Percentiles rank a stretch among this genome's conserved stretches.
These are phyloP conservation scores for Bocquillonia castaneifolia DNA, from an alignment of 441 rosid species.

Conservation along the genomic window DNA sequence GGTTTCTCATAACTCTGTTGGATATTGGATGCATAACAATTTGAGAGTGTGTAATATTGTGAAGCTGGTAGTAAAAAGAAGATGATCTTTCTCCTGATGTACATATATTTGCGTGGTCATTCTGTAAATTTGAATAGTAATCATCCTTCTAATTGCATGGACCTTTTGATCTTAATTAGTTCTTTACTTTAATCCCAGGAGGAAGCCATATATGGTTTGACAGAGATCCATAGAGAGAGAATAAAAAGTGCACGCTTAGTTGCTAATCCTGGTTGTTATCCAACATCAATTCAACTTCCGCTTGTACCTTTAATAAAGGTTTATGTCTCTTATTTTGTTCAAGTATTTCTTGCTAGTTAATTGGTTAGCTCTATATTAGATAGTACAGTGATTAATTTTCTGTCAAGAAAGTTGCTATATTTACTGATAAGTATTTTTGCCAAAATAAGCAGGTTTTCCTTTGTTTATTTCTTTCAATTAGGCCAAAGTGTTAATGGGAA, in stretches of 20 bases:
- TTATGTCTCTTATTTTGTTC: not conserved
- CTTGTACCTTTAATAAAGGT: slow-evolving; percentile 88
- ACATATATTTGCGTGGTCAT: not conserved
- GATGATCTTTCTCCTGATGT: not conserved
- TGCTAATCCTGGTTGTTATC: slow-evolving; percentile 98
- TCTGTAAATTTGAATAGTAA: not conserved
- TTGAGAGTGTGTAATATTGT: not conserved
- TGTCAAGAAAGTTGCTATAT: not conserved
- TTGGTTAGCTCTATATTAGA: not conserved
- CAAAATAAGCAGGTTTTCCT: not conserved
- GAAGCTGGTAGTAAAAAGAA: too few species aligned
- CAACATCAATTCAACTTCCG: slow-evolving; percentile 91
- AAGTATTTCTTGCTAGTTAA: slow-evolving; percentile 7
- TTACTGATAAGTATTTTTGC: not conserved
- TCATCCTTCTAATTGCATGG: not conserved
- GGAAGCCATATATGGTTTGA: slow-evolving; percentile 91
- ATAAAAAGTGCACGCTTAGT: slow-evolving; percentile 67
- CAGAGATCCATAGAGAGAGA: slow-evolving; percentile 73
- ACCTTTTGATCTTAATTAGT: not conserved
- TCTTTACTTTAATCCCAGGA: slow-evolving; percentile 41
- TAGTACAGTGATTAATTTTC: not conserved
- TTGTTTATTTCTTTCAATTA: not conserved
- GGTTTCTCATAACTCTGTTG: too few species aligned
- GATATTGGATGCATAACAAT: too few species aligned
- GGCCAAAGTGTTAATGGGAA: too few species aligned